phyloP scores from a whole-genome alignment of 768 basidiomycete genomes.

The Amanita thiersii region DNA sequence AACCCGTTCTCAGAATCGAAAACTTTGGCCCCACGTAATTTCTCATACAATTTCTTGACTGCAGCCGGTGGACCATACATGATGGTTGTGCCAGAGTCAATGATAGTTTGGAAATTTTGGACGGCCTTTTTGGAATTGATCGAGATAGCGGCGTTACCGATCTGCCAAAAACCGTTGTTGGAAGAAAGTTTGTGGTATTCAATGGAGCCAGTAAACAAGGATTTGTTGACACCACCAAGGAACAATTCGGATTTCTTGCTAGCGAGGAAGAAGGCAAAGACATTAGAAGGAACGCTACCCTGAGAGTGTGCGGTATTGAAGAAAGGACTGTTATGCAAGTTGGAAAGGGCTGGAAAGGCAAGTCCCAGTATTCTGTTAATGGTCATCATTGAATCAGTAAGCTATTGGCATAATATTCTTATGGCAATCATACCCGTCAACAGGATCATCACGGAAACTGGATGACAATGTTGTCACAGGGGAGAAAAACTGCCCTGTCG shows the following conservation, averaged over 20 bases:
- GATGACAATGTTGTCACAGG: slow-evolving; percentile 2
- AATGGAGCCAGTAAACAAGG: slow-evolving; percentile 34
- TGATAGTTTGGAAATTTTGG: slow-evolving; percentile 15
- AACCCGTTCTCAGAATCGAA: slow-evolving; percentile 13
- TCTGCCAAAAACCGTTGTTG: slow-evolving; percentile 19
- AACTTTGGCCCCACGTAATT: slow-evolving; percentile 16
- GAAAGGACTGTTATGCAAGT: slow-evolving; percentile 21
- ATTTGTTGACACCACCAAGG: slow-evolving; percentile 40
- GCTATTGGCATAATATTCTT: slow-evolving; percentile 11
- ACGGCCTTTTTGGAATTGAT: slow-evolving; percentile 10
- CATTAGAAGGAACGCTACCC: slow-evolving; percentile 19
- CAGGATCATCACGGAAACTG: neutral
- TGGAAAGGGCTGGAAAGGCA: slow-evolving; percentile 26
- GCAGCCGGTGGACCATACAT: slow-evolving; percentile 20
- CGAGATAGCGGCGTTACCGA: slow-evolving; percentile 11
- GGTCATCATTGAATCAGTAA: neutral
- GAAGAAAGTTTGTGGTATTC: slow-evolving; percentile 22
- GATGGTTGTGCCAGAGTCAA: slow-evolving; percentile 31
- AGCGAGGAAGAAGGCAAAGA: slow-evolving; percentile 39
- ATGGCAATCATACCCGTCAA: slow-evolving; percentile 7
- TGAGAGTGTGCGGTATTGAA: slow-evolving; percentile 32
- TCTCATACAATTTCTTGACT: slow-evolving; percentile 17
- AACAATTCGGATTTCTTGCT: slow-evolving; percentile 35
- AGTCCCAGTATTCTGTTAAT: slow-evolving; percentile 21
- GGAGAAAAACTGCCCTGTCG: slow-evolving; percentile 1